A percentile compares a stretch with the other conserved stretches of the same genome.
Evolutionary conservation across 805 yeast species (phyloP).

Genomic region (Wickerhamomyces hampshirensis): DNA sequence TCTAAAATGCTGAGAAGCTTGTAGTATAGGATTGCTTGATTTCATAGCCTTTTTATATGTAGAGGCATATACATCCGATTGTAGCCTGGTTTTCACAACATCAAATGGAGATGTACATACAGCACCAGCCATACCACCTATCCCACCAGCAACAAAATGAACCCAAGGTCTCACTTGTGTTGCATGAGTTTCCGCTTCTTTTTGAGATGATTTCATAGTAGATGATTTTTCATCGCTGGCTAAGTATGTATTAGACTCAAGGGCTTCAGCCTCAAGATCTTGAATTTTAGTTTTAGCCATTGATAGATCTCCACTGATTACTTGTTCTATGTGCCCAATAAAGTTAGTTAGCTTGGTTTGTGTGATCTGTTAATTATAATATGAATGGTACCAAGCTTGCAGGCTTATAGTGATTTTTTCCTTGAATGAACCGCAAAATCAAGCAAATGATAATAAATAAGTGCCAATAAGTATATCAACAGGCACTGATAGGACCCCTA

Average conservation of each 20-base stretch:
- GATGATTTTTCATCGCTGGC: constrained; percentile 73
- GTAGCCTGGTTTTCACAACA: constrained; percentile 92
- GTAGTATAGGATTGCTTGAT: constrained; percentile 33
- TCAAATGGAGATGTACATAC: constrained; percentile 91
- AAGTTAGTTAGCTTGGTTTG: too few species aligned
- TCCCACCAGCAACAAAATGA: constrained; percentile 85
- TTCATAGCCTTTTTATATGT: constrained; percentile 36
- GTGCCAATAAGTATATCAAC: too few species aligned
- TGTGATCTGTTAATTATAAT: too few species aligned
- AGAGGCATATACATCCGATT: constrained; percentile 74
- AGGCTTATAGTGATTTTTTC: too few species aligned
- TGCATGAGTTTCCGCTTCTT: constrained; percentile 7
- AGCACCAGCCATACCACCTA: constrained; percentile 99
- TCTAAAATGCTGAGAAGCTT: constrained; percentile 63
- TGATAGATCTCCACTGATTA: too few species aligned
- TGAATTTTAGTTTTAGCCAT: too few species aligned
- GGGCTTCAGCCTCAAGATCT: constrained; percentile 46
- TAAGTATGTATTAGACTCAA: constrained; percentile 53
- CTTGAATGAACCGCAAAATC: too few species aligned
- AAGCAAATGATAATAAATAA: too few species aligned
- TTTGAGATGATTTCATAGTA: constrained; percentile 35
- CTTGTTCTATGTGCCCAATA: too few species aligned
- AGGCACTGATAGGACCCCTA: too few species aligned
- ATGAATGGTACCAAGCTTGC: too few species aligned
- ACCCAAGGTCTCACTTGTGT: constrained; percentile 52